These are phyloP conservation scores for Clathrospora elynae DNA, from an alignment of 2,329 filamentous ascomycete genomes.

Conservation along the genomic window DNA sequence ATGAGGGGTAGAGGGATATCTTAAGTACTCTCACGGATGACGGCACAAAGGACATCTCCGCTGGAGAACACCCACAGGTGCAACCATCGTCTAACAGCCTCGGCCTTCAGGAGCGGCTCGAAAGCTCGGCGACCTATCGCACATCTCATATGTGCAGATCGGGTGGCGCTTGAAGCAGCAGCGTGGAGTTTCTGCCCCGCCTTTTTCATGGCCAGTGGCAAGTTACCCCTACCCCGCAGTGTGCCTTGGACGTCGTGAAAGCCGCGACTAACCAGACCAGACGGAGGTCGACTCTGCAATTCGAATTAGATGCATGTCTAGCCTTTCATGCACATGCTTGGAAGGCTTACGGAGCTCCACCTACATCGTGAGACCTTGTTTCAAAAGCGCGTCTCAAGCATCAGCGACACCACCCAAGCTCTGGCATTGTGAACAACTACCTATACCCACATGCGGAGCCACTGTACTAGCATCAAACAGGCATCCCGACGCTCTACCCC, in stretches of 20 bases:
- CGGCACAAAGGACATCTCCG: slow-evolving; percentile 31
- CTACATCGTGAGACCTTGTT: slow-evolving; percentile 2
- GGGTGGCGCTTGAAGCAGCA: slow-evolving; percentile 32
- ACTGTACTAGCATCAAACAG: slow-evolving; percentile 28
- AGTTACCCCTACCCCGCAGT: slow-evolving; percentile 46
- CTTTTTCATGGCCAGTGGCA: slow-evolving; percentile 32
- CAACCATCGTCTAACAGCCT: slow-evolving; percentile 32
- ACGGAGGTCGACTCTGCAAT: slow-evolving; percentile 16
- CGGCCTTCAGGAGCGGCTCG: slow-evolving; percentile 40
- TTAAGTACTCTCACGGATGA: slow-evolving; percentile 42
- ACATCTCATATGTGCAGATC: slow-evolving; percentile 12
- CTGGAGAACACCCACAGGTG: slow-evolving; percentile 19
- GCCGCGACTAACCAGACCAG: slow-evolving; percentile 21
- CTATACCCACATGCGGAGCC: slow-evolving; percentile 19
- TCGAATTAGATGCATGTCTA: slow-evolving; percentile 18
- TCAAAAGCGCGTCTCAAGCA: slow-evolving; percentile 2
- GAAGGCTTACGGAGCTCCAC: neutral
- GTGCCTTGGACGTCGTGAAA: slow-evolving; percentile 13
- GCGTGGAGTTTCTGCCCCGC: slow-evolving; percentile 35
- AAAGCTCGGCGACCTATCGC: slow-evolving; percentile 30
- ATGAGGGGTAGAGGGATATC: slow-evolving; percentile 32
- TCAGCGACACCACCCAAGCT: slow-evolving; percentile 8
- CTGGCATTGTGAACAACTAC: slow-evolving; percentile 12
- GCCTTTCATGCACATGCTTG: slow-evolving; percentile 8
- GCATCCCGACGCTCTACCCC: slow-evolving; percentile 23